These are phyloP conservation scores for Irpex sp. DNA, from an alignment of 1,284 basidiomycete genomes.

Conservation along the genomic window DNA sequence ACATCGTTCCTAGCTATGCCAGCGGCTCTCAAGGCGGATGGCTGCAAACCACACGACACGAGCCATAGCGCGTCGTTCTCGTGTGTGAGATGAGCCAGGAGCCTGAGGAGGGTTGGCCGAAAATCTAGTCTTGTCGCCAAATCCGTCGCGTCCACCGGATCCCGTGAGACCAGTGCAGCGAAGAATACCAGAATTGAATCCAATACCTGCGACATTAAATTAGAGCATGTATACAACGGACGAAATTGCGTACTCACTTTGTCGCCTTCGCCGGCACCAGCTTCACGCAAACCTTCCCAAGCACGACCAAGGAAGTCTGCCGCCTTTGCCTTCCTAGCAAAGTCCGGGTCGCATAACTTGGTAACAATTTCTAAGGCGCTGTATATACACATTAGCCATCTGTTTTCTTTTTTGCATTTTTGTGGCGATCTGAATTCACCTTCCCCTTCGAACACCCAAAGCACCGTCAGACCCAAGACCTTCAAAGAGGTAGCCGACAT, in stretches of 20 bases:
- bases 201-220: conserved; percentile 42
- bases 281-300: conserved; percentile 59
- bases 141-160: conserved; percentile 48
- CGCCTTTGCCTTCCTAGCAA: conserved; percentile 68
- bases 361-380: conserved; percentile 73
- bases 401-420: not conserved
- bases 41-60: conserved; percentile 24
- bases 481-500: conserved; percentile 78
- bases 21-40: conserved; percentile 37
- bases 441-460: conserved; percentile 59
- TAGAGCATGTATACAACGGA: not conserved
- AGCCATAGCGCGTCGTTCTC: conserved; percentile 46
- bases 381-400: not conserved
- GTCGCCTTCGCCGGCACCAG: conserved; percentile 58
- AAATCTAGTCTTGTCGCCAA: conserved; percentile 43
- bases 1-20: conserved; percentile 49
- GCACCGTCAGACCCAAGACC: conserved; percentile 55
- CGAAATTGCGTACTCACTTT: conserved; percentile 35
- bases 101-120: conserved; percentile 38
- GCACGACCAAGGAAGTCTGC: conserved; percentile 65
- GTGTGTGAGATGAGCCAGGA: conserved; percentile 34
- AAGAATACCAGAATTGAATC: conserved; percentile 59
- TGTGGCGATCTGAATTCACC: conserved; percentile 35
- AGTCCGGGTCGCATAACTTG: conserved; percentile 71
- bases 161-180: conserved; percentile 53